phyloP scores from a whole-genome alignment of 129 eudicot genomes.

The sunflower (Helianthus annuus) region DNA sequence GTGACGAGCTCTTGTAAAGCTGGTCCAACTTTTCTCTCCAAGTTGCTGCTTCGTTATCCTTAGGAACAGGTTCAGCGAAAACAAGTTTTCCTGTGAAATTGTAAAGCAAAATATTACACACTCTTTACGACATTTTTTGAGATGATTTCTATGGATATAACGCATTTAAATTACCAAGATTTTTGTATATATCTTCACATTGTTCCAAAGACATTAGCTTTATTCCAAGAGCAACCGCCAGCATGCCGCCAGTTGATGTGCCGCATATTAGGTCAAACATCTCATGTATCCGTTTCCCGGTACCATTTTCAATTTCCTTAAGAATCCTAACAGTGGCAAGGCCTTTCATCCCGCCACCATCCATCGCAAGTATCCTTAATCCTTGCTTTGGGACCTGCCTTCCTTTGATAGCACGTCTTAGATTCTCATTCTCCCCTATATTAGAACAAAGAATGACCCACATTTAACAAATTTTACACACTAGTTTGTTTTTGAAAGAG shows the following conservation, averaged over 20 bases:
- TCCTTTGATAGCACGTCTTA: slow-evolving; percentile 89
- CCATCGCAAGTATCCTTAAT: slow-evolving; percentile 96
- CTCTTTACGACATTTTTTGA: not conserved
- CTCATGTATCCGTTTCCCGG: slow-evolving; percentile 91
- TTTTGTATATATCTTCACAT: slow-evolving; percentile 97
- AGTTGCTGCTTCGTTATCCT: slow-evolving; percentile 97
- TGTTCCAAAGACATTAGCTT: slow-evolving; percentile 85
- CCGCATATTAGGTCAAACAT: slow-evolving; percentile 99
- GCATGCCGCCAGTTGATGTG: slow-evolving; percentile 99
- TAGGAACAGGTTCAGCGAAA: slow-evolving; percentile 93
- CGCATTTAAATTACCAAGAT: slow-evolving; percentile 64
- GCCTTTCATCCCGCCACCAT: slow-evolving; percentile 99
- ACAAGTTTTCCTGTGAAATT: slow-evolving; percentile 80
- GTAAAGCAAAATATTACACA: slow-evolving; percentile 12
- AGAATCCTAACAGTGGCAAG: slow-evolving; percentile 90
- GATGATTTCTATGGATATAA: not conserved
- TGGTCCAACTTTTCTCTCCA: slow-evolving; percentile 99
- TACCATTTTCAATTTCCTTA: slow-evolving; percentile 89
- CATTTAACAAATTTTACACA: slow-evolving; percentile 8
- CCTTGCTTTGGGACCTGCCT: slow-evolving; percentile 93
- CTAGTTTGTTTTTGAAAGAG: not conserved
- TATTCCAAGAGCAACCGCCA: slow-evolving; percentile 98
- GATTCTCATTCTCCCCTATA: slow-evolving; percentile 91
- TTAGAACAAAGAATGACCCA: slow-evolving; percentile 21
- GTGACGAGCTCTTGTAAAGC: slow-evolving; percentile 96